These are phyloP conservation scores for Trifolium pratense DNA, from an alignment of 306 rosid genomes.

Conservation along the genomic window DNA sequence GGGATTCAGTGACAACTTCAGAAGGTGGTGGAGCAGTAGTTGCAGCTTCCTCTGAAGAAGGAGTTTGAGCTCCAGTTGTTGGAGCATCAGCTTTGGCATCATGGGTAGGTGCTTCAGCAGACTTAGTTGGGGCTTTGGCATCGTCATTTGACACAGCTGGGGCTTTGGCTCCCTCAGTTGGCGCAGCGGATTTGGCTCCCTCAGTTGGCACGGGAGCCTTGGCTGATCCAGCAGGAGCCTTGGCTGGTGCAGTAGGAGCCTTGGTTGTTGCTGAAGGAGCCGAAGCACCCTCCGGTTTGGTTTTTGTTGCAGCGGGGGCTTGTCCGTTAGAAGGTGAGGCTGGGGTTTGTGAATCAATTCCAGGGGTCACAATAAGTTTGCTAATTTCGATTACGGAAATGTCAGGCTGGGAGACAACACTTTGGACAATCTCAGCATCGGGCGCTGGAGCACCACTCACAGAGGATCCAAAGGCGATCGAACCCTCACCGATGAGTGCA, in stretches of 20 bases:
- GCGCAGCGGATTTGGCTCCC: too few relatives aligned
- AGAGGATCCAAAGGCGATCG: conserved; percentile 59
- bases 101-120: neutral
- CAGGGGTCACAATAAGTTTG: conserved; percentile 45
- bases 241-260: neutral
- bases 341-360: conserved; percentile 37
- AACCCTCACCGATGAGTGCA: conserved; percentile 45
- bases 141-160: neutral
- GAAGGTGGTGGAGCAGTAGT: conserved; percentile 32
- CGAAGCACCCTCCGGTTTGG: neutral
- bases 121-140: neutral
- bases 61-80: neutral
- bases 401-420: conserved; percentile 52
- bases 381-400: conserved; percentile 65
- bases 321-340: neutral
- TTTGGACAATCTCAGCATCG: conserved; percentile 42
- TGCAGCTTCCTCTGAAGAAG: neutral
- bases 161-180: too few relatives aligned
- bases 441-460: conserved; percentile 28
- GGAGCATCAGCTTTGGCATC: neutral
- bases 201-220: too few relatives aligned
- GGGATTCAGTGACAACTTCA: neutral
- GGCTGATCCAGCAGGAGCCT: neutral
- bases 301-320: neutral
- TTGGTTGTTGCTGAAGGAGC: neutral